Evolutionary conservation across 768 basidiomycete species (phyloP), one percentile per base, ranked within the genome.

Genomic region (Ramaria sp.): DNA sequence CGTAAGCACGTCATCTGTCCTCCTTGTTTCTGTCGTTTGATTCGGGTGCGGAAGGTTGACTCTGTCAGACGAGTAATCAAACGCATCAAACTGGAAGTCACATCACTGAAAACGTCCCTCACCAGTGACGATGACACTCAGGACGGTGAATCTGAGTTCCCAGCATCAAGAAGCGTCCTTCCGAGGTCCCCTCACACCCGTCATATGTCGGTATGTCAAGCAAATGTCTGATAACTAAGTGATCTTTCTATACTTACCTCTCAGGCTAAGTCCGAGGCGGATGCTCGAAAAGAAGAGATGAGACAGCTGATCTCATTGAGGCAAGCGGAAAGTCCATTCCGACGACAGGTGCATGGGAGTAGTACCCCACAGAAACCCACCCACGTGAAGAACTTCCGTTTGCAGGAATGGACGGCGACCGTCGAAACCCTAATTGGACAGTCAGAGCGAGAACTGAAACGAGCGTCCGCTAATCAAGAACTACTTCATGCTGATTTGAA

Each of bases 221-320:
- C 27, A 20, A 30, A 20, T 9, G 10, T 39, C 27, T 17, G 4
- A 5, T 34, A 42, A 38, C 2, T 19, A 30, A 9, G 20, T 49
- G 27, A 19, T n/a, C 9, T 2, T 17, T 53, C 15, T 51, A 17
- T 34, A 42, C 39, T n/a, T 17, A 22, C n/a, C 27, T 2, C 37
- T 4, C 61, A 91, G 89, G 86, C 79, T 12, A 82, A 70, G 64
- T 56, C 54, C 20, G 88, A 83, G 54, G 88, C 88, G 37, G 83
- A 82, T 62, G 83, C 83, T 37, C 81, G 90, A 22, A 76, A 90
- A 74, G 82, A 88, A 63, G 90, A 92, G 67, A 88, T 92, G 88
- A 78, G 83, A 41, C 79, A 79, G 61, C 72, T 89, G 56, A 89
- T 92, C 58, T 70, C 73, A 38, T 78, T 74, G 59, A 74, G 88